Base-by-base conservation (phyloP, 257 asterid genomes). In the Nicotiana benthamiana region DNA sequence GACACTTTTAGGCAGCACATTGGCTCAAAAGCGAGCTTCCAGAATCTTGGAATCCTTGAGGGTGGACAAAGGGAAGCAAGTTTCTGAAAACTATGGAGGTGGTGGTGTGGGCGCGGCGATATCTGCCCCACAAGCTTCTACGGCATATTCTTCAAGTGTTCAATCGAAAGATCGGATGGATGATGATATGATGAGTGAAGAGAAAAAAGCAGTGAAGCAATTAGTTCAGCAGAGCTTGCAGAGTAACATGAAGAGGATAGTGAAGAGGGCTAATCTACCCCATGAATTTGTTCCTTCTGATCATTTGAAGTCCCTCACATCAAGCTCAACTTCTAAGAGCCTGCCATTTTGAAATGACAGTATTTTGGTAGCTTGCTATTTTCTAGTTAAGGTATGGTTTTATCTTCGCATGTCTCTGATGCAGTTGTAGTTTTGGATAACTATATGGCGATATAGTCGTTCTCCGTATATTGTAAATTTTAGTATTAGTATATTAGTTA, bases 151-250 rank as follows among this genome's bases (percentile, higher is more conserved):
- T 63, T 83, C 80, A 43, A 61, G n/a, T 64, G 52, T 63, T 51
- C 82, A 75, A 34, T 51, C 20, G 16, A 83, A 83, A 74, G 79
- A 56, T 20, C 16, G 61, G 3, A 27, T 56, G 27, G 86, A 75
- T 17, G 92, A 87, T 2, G 90, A 85, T 79, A 82, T 82, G 91
- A 88, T 91, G 89, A 94, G 97, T 81, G 88, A 91, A 75, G 97
- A 94, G 92, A 89, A 84, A 76, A 90, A 85, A 86, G 98, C 98
- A 4, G 97, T 94, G 85, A 93, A 90, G 86, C 91, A 92, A 80
- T 83, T 94, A 74, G 98, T 94, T 63, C 97, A 92, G 59, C 97
- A 91, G 89, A 94, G 98, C 66, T 85, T 93, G 90, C 97, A 92
- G 81, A 88, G 80, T 85, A 94, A 94, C 85, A 94, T 94, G 98